Conservation (phyloP, 2,329 filamentous ascomycete species). For the Hymenoscyphus repandus region DNA sequence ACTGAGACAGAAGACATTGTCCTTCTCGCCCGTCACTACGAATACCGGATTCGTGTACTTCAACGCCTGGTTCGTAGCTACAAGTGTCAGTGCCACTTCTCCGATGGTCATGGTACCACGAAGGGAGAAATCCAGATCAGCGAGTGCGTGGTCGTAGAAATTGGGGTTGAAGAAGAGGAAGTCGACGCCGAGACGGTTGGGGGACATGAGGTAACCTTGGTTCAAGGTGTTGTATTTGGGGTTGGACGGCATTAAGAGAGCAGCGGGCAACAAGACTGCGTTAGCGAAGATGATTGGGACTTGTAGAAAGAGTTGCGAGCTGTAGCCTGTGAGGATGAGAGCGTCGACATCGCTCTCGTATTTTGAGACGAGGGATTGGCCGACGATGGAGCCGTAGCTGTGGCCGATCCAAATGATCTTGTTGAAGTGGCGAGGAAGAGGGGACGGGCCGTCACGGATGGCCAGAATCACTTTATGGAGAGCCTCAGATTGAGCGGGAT, state of each 20-base stretch:
- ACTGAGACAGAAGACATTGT: conserved; percentile 18
- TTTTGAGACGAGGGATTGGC: conserved; percentile 19
- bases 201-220: no score
- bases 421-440: conserved; percentile 19
- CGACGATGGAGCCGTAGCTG: conserved; percentile 23
- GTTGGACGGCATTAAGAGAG: no score
- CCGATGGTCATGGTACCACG: no score
- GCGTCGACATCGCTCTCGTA: conserved; percentile 26
- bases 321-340: conserved; percentile 26
- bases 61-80: no score
- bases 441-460: no score
- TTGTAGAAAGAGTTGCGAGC: neutral
- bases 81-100: no score
- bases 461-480: no score
- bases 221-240: no score
- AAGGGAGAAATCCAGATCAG: no score
- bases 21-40: conserved; percentile 16
- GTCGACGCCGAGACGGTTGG: no score
- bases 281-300: neutral
- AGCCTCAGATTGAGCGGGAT: conserved; percentile 21
- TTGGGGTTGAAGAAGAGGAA: no score
- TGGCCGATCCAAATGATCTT: conserved; percentile 28
- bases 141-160: no score
- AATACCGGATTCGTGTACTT: conserved; percentile 12
- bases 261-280: conserved; percentile 1